Evolutionary conservation across 129 eudicot species (phyloP).

Genomic region (Pseudognaphalium luteoalbum): DNA sequence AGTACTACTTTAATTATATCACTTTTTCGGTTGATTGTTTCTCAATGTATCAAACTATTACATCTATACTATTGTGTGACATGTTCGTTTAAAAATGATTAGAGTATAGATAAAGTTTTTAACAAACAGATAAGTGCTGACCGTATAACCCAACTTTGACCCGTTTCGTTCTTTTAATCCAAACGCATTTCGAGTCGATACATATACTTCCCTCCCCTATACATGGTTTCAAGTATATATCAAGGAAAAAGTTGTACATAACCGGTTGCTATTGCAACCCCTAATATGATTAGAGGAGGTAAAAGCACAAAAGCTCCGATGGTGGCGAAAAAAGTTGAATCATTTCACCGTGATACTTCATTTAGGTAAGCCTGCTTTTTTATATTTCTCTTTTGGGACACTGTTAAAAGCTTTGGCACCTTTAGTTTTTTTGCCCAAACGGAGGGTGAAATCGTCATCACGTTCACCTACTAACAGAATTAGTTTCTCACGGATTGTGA

Average conservation of each 20-base stretch:
- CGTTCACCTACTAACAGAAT: slow-evolving; percentile 64
- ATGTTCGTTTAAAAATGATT: no score
- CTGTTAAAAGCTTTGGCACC: slow-evolving; percentile 75
- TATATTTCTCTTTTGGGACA: slow-evolving; percentile 89
- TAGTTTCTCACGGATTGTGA: slow-evolving; percentile 76
- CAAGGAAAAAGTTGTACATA: slow-evolving; percentile 91
- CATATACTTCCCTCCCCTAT: neutral
- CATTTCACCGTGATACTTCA: slow-evolving; percentile 87
- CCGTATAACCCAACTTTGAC: neutral
- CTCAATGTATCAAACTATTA: neutral
- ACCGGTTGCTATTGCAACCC: slow-evolving; percentile 78
- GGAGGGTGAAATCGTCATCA: slow-evolving; percentile 78
- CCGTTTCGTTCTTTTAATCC: no score
- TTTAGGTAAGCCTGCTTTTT: slow-evolving; percentile 73
- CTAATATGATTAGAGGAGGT: slow-evolving; percentile 82
- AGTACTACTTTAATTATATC: no score
- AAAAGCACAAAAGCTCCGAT: slow-evolving; percentile 88
- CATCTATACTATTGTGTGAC: neutral
- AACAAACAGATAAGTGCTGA: neutral
- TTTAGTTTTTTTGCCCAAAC: slow-evolving; percentile 76
- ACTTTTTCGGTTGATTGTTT: no score
- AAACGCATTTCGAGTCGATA: no score
- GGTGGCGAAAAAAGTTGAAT: slow-evolving; percentile 72
- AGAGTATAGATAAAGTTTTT: neutral
- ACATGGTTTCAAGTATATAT: slow-evolving; percentile 26